phyloP scores from a whole-genome alignment of 1,284 basidiomycete species.

The Gymnopus androsaceus region DNA sequence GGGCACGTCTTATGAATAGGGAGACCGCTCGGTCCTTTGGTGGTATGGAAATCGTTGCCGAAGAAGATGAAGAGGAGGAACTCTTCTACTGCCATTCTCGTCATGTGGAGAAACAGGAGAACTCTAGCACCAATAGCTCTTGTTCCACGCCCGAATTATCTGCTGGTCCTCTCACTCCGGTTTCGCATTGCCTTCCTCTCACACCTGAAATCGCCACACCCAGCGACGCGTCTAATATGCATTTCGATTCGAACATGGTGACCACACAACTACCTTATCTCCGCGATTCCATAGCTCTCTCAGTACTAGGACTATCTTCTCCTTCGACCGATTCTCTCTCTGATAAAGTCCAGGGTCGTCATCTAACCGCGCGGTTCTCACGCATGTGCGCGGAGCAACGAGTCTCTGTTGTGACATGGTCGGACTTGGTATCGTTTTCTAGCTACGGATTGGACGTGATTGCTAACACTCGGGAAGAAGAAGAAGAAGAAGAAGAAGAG shows the following conservation, averaged over 20 bases:
- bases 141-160: conserved; percentile 7
- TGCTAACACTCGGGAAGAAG: not conserved
- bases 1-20: conserved; percentile 11
- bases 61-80: conserved; percentile 12
- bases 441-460: conserved; percentile 9
- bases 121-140: not conserved
- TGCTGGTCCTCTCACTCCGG: conserved; percentile 5
- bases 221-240: not conserved
- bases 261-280: conserved; percentile 4
- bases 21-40: conserved; percentile 12
- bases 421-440: conserved; percentile 15
- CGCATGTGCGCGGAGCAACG: not conserved
- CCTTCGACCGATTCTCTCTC: not conserved
- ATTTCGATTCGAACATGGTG: not conserved
- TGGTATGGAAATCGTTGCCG: conserved; percentile 14
- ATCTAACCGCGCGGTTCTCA: not conserved
- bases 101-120: not conserved
- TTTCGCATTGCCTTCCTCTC: not conserved
- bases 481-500: not conserved
- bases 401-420: conserved; percentile 15
- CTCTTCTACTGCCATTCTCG: too few relatives aligned
- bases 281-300: not conserved
- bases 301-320: not conserved
- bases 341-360: not conserved
- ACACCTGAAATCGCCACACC: not conserved